phyloP scores from a whole-genome alignment of 306 rosid genomes.

The Hippophae rhamnoides region DNA sequence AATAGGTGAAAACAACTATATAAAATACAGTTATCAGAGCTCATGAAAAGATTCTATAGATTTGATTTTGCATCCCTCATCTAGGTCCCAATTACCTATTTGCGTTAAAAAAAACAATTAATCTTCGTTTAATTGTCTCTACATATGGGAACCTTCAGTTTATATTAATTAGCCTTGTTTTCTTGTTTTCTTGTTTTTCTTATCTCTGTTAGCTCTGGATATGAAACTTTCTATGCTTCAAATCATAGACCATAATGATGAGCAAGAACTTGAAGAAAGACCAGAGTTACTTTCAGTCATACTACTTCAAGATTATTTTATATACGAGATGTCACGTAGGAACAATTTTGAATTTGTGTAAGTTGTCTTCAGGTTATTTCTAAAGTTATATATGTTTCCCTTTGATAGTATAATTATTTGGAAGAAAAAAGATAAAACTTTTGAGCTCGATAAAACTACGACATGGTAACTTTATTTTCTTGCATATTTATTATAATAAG shows the following conservation, averaged over 20 bases:
- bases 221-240: conserved; percentile 83
- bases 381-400: conserved; percentile 43
- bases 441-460: no score
- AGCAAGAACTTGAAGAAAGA: conserved; percentile 49
- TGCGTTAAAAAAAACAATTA: no score
- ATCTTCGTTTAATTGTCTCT: no score
- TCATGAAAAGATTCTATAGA: no score
- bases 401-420: background rate
- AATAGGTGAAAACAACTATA: no score
- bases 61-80: no score
- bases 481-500: no score
- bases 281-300: conserved; percentile 53
- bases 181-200: background rate
- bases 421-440: background rate
- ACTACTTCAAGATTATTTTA: conserved; percentile 70
- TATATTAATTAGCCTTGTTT: no score
- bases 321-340: conserved; percentile 55
- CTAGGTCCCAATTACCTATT: no score
- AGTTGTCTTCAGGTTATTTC: conserved; percentile 73
- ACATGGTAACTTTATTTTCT: no score
- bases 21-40: no score
- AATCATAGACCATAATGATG: conserved; percentile 54
- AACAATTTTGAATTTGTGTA: conserved; percentile 88
- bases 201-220: conserved; percentile 76
- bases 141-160: no score